These are phyloP conservation scores for Auriscalpium orientale DNA, from an alignment of 768 basidiomycete species.

Conservation along the genomic window DNA sequence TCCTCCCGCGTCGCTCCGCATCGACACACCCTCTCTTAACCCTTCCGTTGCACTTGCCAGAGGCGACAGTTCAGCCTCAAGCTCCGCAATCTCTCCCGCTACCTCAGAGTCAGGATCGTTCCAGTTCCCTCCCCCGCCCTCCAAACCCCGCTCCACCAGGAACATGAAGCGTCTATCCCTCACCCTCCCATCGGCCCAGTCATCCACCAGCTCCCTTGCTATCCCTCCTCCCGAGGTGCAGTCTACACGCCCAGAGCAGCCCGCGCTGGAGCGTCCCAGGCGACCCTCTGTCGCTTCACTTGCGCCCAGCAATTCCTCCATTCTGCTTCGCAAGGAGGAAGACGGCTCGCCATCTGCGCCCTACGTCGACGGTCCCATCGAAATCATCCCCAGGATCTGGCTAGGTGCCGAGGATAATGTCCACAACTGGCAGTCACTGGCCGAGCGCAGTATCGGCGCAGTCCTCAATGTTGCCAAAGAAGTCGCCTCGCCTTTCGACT, in stretches of 20 bases:
- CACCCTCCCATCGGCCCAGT: slow-evolving; percentile 52
- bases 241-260: slow-evolving; percentile 25
- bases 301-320: slow-evolving; percentile 43
- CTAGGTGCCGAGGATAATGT: slow-evolving; percentile 91
- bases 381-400: slow-evolving; percentile 82
- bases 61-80: slow-evolving; percentile 34
- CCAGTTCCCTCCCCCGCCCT: slow-evolving; percentile 29
- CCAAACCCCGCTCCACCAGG: slow-evolving; percentile 39
- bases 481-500: slow-evolving; percentile 65
- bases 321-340: slow-evolving; percentile 53
- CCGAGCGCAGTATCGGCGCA: slow-evolving; percentile 65
- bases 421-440: slow-evolving; percentile 66
- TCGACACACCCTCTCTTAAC: slow-evolving; percentile 43
- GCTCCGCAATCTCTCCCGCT: slow-evolving; percentile 45
- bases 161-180: slow-evolving; percentile 78
- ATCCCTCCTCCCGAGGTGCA: slow-evolving; percentile 28
- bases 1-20: slow-evolving; percentile 49
- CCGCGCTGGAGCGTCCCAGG: slow-evolving; percentile 34
- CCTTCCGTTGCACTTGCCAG: slow-evolving; percentile 43
- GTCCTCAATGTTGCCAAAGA: slow-evolving; percentile 94
- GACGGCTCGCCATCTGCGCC: slow-evolving; percentile 59
- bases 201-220: slow-evolving; percentile 46
- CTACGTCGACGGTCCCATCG: slow-evolving; percentile 74
- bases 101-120: slow-evolving; percentile 46
- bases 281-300: slow-evolving; percentile 71